Evolutionary conservation across 2,329 filamentous ascomycete genomes (phyloP), one percentile per base, ranked within the genome.

Genomic region (Alternaria brassicicola): DNA sequence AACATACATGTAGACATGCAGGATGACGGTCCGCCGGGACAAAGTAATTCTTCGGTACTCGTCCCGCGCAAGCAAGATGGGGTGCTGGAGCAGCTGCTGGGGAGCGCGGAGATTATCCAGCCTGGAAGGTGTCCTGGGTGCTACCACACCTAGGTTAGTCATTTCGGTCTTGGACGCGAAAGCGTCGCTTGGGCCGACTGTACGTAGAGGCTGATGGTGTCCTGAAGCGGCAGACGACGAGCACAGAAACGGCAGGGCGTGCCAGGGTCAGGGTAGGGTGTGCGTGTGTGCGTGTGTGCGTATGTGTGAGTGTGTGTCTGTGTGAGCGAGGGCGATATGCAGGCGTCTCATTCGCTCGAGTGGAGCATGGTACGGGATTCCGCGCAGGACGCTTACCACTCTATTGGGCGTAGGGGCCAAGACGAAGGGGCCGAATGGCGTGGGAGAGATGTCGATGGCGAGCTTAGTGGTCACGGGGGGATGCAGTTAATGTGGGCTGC

Each of bases 1-100:
- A 62, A 64, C 57, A 65, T 50, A 51, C 33, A 61, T 63, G 65
- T 60, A 66, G 54, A 49, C 33, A 60, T 63, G 65, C 62, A 66
- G 54, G 33, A 54, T 57, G 59, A 59, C 38, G 26, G 41, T 50
- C 52, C 19, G 54, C 55, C 62, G 55, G 57, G 55, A 59, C 47
- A 55, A 53, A 45, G 42, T 43, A 55, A 52, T 51, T 61, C 36
- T 43, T 65, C 51, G 35, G 54, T 62, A 55, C 52, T 58, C 63
- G 48, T 66, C 58, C 63, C 61, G 67, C 65, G 65, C 67, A 64
- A 67, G 65, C 64, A 64, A 52, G 47, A 55, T 54, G 45, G 54
- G 45, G 54, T 38, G 52, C 53, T 48, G 52, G 57, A 60, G 51
- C 31, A 53, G 61, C 53, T 59, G 48, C 50, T 57, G 50, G 52